Base-by-base conservation (phyloP, 257 asterid species). In the Solanum pinnatisectum region DNA sequence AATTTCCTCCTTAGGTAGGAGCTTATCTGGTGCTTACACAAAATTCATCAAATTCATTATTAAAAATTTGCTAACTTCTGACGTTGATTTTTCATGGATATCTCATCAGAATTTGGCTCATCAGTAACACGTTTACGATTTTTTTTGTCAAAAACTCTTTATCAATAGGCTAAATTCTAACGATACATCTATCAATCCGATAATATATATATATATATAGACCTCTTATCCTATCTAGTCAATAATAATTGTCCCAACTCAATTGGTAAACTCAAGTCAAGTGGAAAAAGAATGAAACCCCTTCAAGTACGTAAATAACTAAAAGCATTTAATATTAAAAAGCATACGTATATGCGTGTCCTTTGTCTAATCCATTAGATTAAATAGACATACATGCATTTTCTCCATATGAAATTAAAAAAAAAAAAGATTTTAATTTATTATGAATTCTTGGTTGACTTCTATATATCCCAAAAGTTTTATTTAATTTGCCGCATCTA, bases 351-450 rank as follows among this genome's bases (percentile, higher is more conserved):
- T 13, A 6, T 78, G 32, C 1, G 15, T 13, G 63, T 40, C 37
- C 63, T 78, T 78, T 78, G n/a, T 78, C 63, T 78, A 78, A 40
- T 40, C 37, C 84, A 78, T 14, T 42, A 78, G 36, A 44, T 78
- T 40, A 78, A 52, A 78, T 78, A 40, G 5, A n/a, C 4, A 77
- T 40, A 15, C 60, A 13, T 77, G 84, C 60, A 77, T 77, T 40
- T 77, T 77, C 23, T 25, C 60, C 36, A 13, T 40, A 40, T 40
- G 84, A 7, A n/a, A 77, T 39, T 73, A 9, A 33, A 39, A 77
- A n/a, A 2, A 23, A 22, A 14, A 49, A 18, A 18, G 8, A 2
- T 2, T 42, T 52, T 52, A 37, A 23, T 35, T 35, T 39, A 39
- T 39, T 42, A 42, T 39, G 83, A 71, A 4, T 73, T 13, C 11